Conservation (phyloP, 345 rosid genomes). For the Populus tremula region DNA sequence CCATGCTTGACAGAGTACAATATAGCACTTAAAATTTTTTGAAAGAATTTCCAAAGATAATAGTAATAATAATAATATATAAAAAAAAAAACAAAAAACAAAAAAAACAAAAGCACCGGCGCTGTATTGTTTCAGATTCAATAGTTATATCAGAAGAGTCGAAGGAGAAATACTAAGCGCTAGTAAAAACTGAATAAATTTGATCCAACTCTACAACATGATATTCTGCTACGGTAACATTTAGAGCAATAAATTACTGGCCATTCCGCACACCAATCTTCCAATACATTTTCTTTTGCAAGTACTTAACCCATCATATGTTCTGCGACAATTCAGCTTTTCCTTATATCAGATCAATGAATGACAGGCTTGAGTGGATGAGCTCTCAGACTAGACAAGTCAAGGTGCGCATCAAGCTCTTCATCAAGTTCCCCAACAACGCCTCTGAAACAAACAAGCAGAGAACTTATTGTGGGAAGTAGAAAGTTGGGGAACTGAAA, state of each 20-base stretch:
- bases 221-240: neutral
- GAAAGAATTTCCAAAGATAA: neutral
- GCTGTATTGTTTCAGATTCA: neutral
- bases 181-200: neutral
- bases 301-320: neutral
- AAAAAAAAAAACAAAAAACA: too few relatives aligned
- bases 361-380: constrained; percentile 92
- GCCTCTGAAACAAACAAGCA: constrained; percentile 53
- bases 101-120: neutral
- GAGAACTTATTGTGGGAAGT: neutral
- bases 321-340: neutral
- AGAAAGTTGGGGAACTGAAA: neutral
- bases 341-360: constrained; percentile 42
- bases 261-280: neutral
- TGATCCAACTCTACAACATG: neutral
- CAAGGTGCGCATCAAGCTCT: constrained; percentile 78
- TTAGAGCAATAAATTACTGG: neutral
- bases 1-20: neutral
- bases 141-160: neutral
- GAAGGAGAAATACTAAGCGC: neutral
- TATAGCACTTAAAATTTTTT: neutral
- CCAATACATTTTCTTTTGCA: neutral
- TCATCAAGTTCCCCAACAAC: constrained; percentile 87
- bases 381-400: constrained; percentile 78
- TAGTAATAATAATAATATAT: too few relatives aligned